These are phyloP conservation scores for Boletus rufocinnamomeus DNA, from an alignment of 768 basidiomycete species.

Conservation along the genomic window DNA sequence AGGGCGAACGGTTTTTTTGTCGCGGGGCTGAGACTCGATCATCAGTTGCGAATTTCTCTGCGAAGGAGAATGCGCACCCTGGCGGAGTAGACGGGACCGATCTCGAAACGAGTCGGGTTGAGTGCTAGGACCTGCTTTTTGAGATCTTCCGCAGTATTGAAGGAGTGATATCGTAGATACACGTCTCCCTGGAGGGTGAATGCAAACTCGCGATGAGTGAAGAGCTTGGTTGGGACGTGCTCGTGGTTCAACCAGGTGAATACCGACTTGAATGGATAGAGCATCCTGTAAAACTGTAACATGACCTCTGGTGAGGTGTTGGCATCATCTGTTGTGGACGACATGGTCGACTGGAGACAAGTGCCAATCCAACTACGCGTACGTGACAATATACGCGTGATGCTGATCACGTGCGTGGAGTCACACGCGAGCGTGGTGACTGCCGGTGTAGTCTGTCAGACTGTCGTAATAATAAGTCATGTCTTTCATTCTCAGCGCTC, in stretches of 20 bases:
- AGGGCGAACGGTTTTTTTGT: conserved; percentile 81
- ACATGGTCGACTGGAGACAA: conserved; percentile 7
- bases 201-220: conserved; percentile 93
- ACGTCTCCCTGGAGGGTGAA: conserved; percentile 90
- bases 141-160: conserved; percentile 80
- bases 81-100: conserved; percentile 90
- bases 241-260: conserved; percentile 96
- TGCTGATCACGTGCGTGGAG: conserved; percentile 10
- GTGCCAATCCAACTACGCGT: conserved; percentile 1
- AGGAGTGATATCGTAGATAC: conserved; percentile 95
- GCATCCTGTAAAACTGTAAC: conserved; percentile 79
- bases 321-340: conserved; percentile 17
- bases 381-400: conserved; percentile 24
- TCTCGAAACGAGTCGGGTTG: conserved; percentile 94
- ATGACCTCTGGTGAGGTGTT: conserved; percentile 60
- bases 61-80: conserved; percentile 55
- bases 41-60: conserved; percentile 4
- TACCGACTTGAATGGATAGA: conserved; percentile 94
- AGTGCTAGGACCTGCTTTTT: conserved; percentile 84
- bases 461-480: too few relatives aligned
- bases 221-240: conserved; percentile 74
- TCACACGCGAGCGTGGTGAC: too few relatives aligned
- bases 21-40: conserved; percentile 63
- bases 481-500: background rate
- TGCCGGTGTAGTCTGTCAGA: too few relatives aligned